Conservation (phyloP, 1,284 basidiomycete species). For the Albatrellus sp. region DNA sequence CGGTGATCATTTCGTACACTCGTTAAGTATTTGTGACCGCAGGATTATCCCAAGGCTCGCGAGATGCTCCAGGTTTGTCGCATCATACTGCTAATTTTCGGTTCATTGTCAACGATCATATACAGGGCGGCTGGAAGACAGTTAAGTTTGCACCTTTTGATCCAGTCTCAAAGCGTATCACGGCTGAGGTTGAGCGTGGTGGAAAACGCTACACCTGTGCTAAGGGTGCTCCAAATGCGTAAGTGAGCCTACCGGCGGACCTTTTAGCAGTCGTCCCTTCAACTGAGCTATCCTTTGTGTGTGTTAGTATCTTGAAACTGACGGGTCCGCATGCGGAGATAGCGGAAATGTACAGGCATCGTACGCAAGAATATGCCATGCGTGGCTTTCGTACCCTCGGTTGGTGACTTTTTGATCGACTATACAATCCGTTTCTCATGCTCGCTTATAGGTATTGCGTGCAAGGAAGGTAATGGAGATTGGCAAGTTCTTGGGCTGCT, state of each 20-base stretch:
- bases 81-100: no score
- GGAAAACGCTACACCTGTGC: slow-evolving; percentile 36
- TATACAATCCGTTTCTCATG: background rate
- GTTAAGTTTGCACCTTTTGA: slow-evolving; percentile 42
- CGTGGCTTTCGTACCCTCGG: slow-evolving; percentile 42
- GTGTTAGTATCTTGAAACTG: slow-evolving; percentile 29
- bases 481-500: slow-evolving; percentile 24
- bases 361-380: slow-evolving; percentile 29
- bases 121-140: slow-evolving; percentile 32
- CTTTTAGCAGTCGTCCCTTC: background rate
- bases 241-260: background rate
- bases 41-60: slow-evolving; percentile 36
- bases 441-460: slow-evolving; percentile 20
- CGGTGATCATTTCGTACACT: background rate
- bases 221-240: slow-evolving; percentile 43
- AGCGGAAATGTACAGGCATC: slow-evolving; percentile 28
- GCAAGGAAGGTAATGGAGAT: slow-evolving; percentile 31
- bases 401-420: slow-evolving; percentile 9
- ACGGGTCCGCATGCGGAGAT: slow-evolving; percentile 25
- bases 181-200: slow-evolving; percentile 38
- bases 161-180: slow-evolving; percentile 45
- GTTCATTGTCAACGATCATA: slow-evolving; percentile 18
- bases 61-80: slow-evolving; percentile 16
- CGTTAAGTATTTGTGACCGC: background rate
- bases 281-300: background rate